These are phyloP conservation scores for Cichorium intybus DNA, from an alignment of 140 eudicot genomes.

Conservation along the genomic window DNA sequence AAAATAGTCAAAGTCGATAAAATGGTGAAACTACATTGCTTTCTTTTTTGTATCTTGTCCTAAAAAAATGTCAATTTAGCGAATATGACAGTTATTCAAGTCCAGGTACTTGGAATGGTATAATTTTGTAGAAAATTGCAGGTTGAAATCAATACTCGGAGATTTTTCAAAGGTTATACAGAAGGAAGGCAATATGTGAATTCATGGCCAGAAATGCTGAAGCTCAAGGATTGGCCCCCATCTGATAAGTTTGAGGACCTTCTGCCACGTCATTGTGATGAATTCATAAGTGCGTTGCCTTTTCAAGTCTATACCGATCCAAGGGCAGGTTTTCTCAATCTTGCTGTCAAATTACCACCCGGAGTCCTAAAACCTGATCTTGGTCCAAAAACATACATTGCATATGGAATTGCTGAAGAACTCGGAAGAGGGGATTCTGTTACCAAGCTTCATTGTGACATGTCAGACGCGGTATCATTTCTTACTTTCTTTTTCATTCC, in stretches of 20 bases:
- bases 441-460: slow-evolving; percentile 90
- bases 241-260: slow-evolving; percentile 82
- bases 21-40: too few species aligned
- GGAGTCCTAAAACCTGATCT: slow-evolving; percentile 73
- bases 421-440: slow-evolving; percentile 98
- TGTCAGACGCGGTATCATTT: slow-evolving; percentile 88
- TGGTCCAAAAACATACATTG: slow-evolving; percentile 95
- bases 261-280: slow-evolving; percentile 88
- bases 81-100: too few species aligned
- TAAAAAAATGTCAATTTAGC: too few species aligned
- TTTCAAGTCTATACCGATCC: slow-evolving; percentile 81
- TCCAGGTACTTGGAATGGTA: too few species aligned
- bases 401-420: slow-evolving; percentile 77
- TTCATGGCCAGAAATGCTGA: slow-evolving; percentile 97
- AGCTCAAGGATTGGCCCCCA: slow-evolving; percentile 96
- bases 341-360: slow-evolving; percentile 75
- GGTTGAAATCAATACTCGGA: slow-evolving; percentile 74
- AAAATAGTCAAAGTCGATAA: too few species aligned
- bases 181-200: slow-evolving; percentile 74
- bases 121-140: slow-evolving; percentile 18
- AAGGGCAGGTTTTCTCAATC: slow-evolving; percentile 73
- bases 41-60: too few species aligned
- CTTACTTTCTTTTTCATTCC: background rate
- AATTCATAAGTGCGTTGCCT: slow-evolving; percentile 79
- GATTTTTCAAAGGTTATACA: slow-evolving; percentile 73